Evolutionary conservation across 2,329 filamentous ascomycete genomes (phyloP), one percentile per base, ranked within the genome.

Genomic region (Tricladium varicosporioides): DNA sequence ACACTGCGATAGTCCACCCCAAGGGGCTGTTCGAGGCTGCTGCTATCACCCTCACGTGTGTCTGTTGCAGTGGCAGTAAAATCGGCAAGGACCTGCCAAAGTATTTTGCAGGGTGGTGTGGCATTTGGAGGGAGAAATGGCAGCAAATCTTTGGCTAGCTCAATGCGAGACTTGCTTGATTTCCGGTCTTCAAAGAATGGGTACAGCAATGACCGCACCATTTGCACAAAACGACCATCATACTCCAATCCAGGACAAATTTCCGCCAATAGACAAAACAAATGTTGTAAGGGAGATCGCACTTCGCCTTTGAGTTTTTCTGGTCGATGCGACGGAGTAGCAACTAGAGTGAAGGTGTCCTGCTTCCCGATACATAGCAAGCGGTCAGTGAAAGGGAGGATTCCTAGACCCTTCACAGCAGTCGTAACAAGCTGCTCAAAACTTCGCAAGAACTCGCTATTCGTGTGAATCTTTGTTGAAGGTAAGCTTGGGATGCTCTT

Each of bases 1-100:
- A 88, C 75, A 51, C 88, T 83, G 8, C 88, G 85, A 62, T 90
- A 92, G 55, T 91, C 86, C 10, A 84, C 82, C 13, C 87, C 83
- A 53, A 86, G 70, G 36, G 83, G 75, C 57, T 78, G 72, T 8
- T 78, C 75, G 16, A 16, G 42, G 32, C 56, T 57, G 18, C 65
- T 70, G 8, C 65, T 66, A 13, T 74, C 79, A 63, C 47, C 42
- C 10, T 51, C 54, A n/a, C 59, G 59, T 1, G 51, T 57, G 33
- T 66, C 61, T 3, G 60, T 62, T 14, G 62, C 63, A 7, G 22
- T 50, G 2, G 63, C 59, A 8, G 67, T 63, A 59, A 69, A 64
- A 1, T 63, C 62, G 8, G 70, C 69, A 4, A 71, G 53, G 16
- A 63, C 60, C 32, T 61, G 54, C 70, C 70, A 71, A 13, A 70